Percentiles rank a stretch among this genome's conserved stretches.
Conservation (phyloP, 73 alveolate species). For the Symbiodinium pilosum region DNA sequence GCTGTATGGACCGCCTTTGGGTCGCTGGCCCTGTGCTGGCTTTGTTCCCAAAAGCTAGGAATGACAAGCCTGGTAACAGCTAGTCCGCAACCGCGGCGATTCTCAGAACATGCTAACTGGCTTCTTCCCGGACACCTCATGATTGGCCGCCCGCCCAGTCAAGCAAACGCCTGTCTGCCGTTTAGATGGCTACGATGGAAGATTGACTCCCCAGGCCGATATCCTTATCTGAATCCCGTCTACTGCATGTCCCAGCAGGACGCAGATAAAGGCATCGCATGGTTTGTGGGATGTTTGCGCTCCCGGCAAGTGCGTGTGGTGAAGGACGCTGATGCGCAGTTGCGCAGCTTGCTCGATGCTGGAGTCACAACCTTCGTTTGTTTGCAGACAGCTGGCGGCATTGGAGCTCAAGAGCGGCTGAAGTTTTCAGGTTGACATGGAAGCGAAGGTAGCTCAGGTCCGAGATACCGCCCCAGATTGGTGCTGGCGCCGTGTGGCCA, state of each 20-base stretch:
- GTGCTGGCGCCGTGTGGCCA: constrained; percentile 31
- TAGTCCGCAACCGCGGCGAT: not conserved
- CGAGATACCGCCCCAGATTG: constrained; percentile 33
- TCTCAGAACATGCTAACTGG: constrained; percentile 65
- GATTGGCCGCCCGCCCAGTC: constrained; percentile 20
- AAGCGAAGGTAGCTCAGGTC: constrained; percentile 2
- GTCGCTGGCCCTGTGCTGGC: not conserved
- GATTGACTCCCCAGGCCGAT: constrained; percentile 5
- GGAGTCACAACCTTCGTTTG: constrained; percentile 68
- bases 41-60: not conserved
- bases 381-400: constrained; percentile 19
- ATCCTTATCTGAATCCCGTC: constrained; percentile 49
- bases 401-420: not conserved
- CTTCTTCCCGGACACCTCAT: constrained; percentile 25
- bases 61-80: not conserved
- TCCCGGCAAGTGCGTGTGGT: constrained; percentile 13
- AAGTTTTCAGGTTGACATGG: not conserved
- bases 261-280: too few relatives aligned
- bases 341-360: not conserved
- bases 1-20: not conserved
- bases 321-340: not conserved
- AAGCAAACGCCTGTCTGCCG: too few relatives aligned
- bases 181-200: too few relatives aligned
- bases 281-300: too few relatives aligned
- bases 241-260: constrained; percentile 32